A percentile compares a stretch with the other conserved stretches of the same genome.
Conservation (phyloP, 805 yeast species). For the Clavispora vitiphila region DNA sequence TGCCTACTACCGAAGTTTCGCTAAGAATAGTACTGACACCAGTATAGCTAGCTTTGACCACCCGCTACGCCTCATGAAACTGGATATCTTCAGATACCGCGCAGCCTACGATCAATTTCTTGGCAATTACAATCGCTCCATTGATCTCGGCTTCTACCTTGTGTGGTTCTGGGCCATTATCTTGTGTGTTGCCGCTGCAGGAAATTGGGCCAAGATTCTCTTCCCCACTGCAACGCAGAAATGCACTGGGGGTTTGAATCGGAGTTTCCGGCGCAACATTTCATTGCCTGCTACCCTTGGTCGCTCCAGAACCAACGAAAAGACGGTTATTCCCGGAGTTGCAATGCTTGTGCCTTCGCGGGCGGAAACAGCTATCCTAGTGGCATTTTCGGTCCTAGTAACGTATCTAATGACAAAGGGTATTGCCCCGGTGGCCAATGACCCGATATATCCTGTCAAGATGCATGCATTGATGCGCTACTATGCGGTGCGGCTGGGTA, state of each 20-base stretch:
- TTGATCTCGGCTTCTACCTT: constrained; percentile 26
- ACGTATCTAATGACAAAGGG: constrained; percentile 1
- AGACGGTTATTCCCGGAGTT: constrained; percentile 16
- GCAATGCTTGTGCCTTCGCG: constrained; percentile 24
- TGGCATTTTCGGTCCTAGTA: constrained; percentile 4
- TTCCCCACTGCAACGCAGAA: constrained; percentile 17
- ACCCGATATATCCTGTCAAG: constrained; percentile 15
- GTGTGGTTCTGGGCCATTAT: constrained; percentile 29
- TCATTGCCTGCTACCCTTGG: constrained; percentile 38
- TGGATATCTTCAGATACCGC: constrained; percentile 15
- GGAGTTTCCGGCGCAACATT: constrained; percentile 28
- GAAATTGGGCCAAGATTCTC: constrained; percentile 30
- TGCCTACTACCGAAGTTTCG: constrained; percentile 2
- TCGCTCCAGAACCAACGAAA: constrained; percentile 23
- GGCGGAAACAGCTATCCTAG: constrained; percentile 9
- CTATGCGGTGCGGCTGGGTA: constrained; percentile 28
- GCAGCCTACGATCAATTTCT: constrained; percentile 32
- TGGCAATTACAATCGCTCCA: constrained; percentile 40
- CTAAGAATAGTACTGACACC: not conserved
- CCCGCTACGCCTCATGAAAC: constrained; percentile 25
- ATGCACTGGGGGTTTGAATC: constrained; percentile 26
- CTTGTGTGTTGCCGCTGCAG: constrained; percentile 19
- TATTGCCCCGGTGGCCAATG: constrained; percentile 10
- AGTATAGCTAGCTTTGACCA: not conserved
- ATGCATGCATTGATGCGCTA: constrained; percentile 30